These are phyloP conservation scores for Saccharomyces paradoxus DNA, from an alignment of 805 yeast genomes.

Conservation along the genomic window DNA sequence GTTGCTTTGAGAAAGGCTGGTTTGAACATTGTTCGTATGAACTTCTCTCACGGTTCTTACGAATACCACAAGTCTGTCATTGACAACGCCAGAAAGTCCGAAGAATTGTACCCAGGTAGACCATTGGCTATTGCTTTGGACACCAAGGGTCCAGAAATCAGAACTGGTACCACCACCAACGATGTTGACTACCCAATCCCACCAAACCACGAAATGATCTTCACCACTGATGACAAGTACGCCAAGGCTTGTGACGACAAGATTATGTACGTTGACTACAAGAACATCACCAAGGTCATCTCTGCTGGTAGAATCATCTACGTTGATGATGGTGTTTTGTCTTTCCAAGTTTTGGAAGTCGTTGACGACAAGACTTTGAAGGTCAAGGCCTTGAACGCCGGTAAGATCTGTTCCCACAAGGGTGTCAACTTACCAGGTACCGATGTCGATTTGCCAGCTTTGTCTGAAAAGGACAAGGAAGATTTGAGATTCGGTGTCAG, in stretches of 20 bases:
- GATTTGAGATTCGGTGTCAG: slow-evolving; percentile 93
- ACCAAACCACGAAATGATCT: slow-evolving; percentile 82
- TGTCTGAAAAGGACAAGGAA: slow-evolving; percentile 90
- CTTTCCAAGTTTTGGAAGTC: slow-evolving; percentile 84
- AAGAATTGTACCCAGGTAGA: slow-evolving; percentile 83
- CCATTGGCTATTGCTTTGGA: slow-evolving; percentile 97
- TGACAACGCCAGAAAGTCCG: slow-evolving; percentile 94
- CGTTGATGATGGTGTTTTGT: slow-evolving; percentile 95
- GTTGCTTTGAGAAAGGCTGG: slow-evolving; percentile 93
- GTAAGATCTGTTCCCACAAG: slow-evolving; percentile 94
- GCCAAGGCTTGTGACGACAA: slow-evolving; percentile 64
- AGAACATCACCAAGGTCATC: slow-evolving; percentile 92
- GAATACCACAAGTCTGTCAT: slow-evolving; percentile 96
- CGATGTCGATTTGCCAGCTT: slow-evolving; percentile 96
- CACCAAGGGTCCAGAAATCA: slow-evolving; percentile 99
- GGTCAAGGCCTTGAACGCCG: slow-evolving; percentile 87
- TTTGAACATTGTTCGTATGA: slow-evolving; percentile 95
- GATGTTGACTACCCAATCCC: slow-evolving; percentile 75
- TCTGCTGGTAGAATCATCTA: slow-evolving; percentile 81
- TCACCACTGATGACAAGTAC: slow-evolving; percentile 84
- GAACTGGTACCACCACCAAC: slow-evolving; percentile 90
- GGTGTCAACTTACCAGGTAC: slow-evolving; percentile 99
- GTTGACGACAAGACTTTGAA: slow-evolving; percentile 72
- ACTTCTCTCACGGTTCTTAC: slow-evolving; percentile 96
- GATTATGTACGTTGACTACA: slow-evolving; percentile 86